These are phyloP conservation scores for Haberlea rhodopensis DNA, from an alignment of 257 asterid genomes.

Conservation along the genomic window DNA sequence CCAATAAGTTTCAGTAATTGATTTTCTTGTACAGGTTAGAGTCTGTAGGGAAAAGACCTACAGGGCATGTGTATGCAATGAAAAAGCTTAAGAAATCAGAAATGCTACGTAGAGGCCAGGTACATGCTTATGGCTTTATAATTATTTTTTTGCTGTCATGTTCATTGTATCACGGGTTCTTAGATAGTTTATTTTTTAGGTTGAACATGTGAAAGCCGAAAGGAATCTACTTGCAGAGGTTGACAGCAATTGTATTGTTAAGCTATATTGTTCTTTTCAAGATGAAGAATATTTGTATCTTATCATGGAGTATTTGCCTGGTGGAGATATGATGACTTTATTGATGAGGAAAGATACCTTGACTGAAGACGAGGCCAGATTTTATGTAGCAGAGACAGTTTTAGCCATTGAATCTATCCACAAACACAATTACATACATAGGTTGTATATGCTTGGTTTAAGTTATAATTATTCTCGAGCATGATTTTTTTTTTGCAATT, in stretches of 20 bases:
- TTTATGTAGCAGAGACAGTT: slow-evolving; percentile 53
- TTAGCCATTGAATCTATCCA: slow-evolving; percentile 56
- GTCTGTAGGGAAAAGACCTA: slow-evolving; percentile 46
- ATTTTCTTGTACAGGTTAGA: slow-evolving; percentile 37
- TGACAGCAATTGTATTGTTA: slow-evolving; percentile 49
- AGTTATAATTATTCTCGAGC: neutral
- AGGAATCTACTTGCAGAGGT: slow-evolving; percentile 54
- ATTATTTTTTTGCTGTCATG: slow-evolving; percentile 1
- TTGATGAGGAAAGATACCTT: slow-evolving; percentile 52
- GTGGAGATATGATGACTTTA: slow-evolving; percentile 59
- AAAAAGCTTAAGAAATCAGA: slow-evolving; percentile 49
- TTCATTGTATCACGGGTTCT: slow-evolving; percentile 16
- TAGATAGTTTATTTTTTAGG: slow-evolving; percentile 32
- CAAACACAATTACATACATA: slow-evolving; percentile 49
- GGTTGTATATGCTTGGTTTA: slow-evolving; percentile 29
- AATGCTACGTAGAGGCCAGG: slow-evolving; percentile 59
- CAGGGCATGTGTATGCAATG: slow-evolving; percentile 49
- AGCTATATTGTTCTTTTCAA: slow-evolving; percentile 50
- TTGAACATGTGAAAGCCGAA: slow-evolving; percentile 56
- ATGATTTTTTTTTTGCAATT: slow-evolving; percentile 3
- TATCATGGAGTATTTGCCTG: slow-evolving; percentile 55
- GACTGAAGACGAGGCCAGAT: slow-evolving; percentile 49
- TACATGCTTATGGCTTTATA: slow-evolving; percentile 16
- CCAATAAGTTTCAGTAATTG: neutral
- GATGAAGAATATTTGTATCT: slow-evolving; percentile 46